Percentiles rank a stretch among this genome's conserved stretches.
These are phyloP conservation scores for Phytophthora ramorum DNA, from an alignment of 352 stramenopile species.

Conservation along the genomic window DNA sequence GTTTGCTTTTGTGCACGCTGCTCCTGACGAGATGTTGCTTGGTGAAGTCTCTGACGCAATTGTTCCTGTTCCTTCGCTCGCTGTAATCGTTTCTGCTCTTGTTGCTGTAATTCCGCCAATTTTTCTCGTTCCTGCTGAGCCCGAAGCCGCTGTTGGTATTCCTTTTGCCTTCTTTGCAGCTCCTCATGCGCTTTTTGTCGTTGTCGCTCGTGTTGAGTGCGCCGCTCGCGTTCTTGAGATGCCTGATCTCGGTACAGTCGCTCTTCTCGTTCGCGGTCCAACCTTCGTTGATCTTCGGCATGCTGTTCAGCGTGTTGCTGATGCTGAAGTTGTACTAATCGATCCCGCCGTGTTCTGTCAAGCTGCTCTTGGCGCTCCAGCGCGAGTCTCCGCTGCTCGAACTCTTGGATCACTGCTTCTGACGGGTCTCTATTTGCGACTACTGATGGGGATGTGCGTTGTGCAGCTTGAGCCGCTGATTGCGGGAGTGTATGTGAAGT, in stretches of 20 bases:
- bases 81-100: conserved; percentile 21
- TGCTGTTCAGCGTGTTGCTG: conserved; percentile 16
- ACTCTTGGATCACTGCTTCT: conserved; percentile 34
- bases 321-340: conserved; percentile 21
- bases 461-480: background rate
- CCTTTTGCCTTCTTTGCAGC: conserved; percentile 34
- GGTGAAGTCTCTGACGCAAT: conserved; percentile 27
- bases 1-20: conserved; percentile 1
- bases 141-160: conserved; percentile 37
- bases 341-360: conserved; percentile 14
- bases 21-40: conserved; percentile 18
- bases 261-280: conserved; percentile 20
- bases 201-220: conserved; percentile 30
- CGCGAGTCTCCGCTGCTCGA: conserved; percentile 39
- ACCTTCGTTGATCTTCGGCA: conserved; percentile 14
- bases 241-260: conserved; percentile 1
- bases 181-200: conserved; percentile 30
- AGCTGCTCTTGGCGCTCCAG: conserved; percentile 32
- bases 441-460: background rate
- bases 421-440: conserved; percentile 14
- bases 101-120: conserved; percentile 17
- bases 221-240: conserved; percentile 21
- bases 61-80: conserved; percentile 31
- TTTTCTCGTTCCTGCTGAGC: conserved; percentile 36
- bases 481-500: background rate